Conservation (phyloP, 352 stramenopile species). For the Globisporangium canariense region DNA sequence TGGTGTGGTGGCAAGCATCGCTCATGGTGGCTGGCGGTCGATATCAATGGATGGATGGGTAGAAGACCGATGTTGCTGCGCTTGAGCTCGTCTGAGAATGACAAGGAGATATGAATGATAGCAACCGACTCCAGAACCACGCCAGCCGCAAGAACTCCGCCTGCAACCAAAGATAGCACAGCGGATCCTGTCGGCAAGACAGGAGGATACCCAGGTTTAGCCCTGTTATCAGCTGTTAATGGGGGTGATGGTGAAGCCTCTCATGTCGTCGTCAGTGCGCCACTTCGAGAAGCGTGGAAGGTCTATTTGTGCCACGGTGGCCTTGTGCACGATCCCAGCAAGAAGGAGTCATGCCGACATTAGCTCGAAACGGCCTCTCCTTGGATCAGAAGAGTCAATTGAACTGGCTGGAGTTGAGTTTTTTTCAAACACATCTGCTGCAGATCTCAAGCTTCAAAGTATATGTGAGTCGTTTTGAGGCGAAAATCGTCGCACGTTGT, state of each 20-base stretch:
- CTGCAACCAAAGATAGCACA: neutral
- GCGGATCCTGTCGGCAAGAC: neutral
- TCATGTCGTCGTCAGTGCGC: neutral
- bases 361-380: neutral
- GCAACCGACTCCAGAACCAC: neutral
- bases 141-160: neutral
- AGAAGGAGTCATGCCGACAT: neutral
- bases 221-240: neutral
- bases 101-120: neutral
- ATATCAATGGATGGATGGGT: neutral
- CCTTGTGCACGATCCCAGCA: neutral
- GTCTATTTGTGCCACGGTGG: neutral
- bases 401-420: neutral
- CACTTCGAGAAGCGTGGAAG: neutral
- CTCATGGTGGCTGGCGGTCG: neutral
- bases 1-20: slow-evolving; percentile 2
- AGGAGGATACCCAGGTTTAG: neutral
- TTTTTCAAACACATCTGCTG: neutral
- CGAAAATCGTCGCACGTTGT: neutral
- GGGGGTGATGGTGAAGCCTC: neutral
- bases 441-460: neutral
- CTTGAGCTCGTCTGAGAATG: neutral
- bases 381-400: neutral
- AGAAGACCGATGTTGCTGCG: neutral
- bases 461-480: neutral